Conservation (phyloP, 225 moss, liverwort and hornwort species). For the Bryum argenteum region DNA sequence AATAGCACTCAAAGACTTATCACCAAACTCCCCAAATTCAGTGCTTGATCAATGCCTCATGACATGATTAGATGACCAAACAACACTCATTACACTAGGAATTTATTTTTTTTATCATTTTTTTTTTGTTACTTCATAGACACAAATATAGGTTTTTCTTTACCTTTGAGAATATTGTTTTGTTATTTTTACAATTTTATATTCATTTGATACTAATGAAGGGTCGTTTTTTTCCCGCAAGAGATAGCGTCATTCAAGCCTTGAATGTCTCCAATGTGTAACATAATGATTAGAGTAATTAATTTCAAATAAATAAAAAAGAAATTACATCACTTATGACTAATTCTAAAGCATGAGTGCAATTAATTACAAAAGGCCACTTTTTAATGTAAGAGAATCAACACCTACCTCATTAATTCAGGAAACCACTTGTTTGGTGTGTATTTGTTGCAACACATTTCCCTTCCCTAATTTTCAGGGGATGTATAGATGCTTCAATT, state of each 20-base stretch:
- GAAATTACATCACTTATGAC: background rate
- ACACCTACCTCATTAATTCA: slow-evolving; percentile 17
- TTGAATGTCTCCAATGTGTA: too few relatives aligned
- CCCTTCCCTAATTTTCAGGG: background rate
- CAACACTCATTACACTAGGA: background rate
- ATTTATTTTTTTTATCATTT: too few relatives aligned
- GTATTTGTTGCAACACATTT: background rate
- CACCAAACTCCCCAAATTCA: slow-evolving; percentile 5
- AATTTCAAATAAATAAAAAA: too few relatives aligned
- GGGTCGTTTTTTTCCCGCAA: too few relatives aligned
- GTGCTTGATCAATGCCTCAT: background rate
- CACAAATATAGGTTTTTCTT: too few relatives aligned
- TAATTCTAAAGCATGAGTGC: background rate
- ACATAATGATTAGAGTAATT: too few relatives aligned
- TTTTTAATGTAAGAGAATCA: background rate
- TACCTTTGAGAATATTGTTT: too few relatives aligned
- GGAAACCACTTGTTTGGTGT: background rate
- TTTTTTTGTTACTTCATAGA: too few relatives aligned
- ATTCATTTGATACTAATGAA: too few relatives aligned
- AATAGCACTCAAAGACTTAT: background rate
- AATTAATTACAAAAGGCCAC: background rate
- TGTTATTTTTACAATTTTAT: too few relatives aligned
- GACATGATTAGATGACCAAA: slow-evolving; percentile 29
- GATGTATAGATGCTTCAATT: background rate
- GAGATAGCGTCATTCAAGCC: too few relatives aligned